Base-by-base conservation (phyloP, 495 filamentous ascomycete genomes). In the Daldinia caldariorum region DNA sequence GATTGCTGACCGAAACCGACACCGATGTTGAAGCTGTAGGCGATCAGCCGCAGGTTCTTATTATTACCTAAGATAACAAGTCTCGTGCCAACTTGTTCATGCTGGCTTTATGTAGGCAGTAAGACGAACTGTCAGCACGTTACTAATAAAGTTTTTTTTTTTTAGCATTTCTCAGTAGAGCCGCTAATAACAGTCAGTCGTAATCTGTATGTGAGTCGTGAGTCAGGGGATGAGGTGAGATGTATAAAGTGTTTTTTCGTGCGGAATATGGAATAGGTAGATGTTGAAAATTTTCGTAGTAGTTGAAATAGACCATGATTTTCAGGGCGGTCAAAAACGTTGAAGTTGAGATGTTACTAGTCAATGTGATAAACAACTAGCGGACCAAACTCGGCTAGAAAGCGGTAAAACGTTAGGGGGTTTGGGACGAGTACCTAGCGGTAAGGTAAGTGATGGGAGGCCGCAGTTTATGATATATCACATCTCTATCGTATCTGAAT, bases 71-170 rank as follows among this genome's bases (percentile, higher is more conserved):
- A 63, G 35, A 57, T 20, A 37, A 41, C 13, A 63, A 58, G 63
- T 71, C 63, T 70, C 67, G 67, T 66, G 63, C 54, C 45, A 47
- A 45, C 34, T 39, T 54, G 34, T 69, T 54, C 58, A 66, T 66
- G 59, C 47, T 35, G 63, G 63, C 37, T 55, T 13, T 45, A 49
- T 55, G 16, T 55, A 20, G 45, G 60, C 41, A 37, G 53, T 56
- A 56, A 37, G 53, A 32, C 16, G 69, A 64, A 58, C 64, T 55
- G 60, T 67, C 64, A 64, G 64, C 63, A 20, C 32, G 47, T 50
- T 41, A 20, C 43, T 47, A 20, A 47, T 47, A 22, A 8, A 47
- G 3, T 1, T 26, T 26, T 26, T 26, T 26, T 26, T 26, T 26
- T 26, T 26, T 26, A 26, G 43, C 16, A 47, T 47, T 47, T 6